phyloP scores from a whole-genome alignment of 73 alveolate species.

The Paramecium pentaurelia region DNA sequence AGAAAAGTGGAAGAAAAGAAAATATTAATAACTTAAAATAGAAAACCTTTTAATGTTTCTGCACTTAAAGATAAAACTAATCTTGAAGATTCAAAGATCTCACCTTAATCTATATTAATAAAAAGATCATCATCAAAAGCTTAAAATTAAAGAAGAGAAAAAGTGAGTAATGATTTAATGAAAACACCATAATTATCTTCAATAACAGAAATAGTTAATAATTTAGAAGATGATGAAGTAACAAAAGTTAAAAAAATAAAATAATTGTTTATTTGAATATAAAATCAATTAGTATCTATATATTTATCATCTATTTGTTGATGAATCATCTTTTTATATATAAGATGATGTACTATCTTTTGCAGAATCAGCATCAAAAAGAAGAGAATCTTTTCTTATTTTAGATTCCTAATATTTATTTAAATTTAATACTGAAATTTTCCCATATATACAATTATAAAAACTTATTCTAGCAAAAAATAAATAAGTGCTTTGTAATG shows the following conservation, averaged over 20 bases:
- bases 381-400: neutral
- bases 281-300: neutral
- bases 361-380: neutral
- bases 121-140: neutral
- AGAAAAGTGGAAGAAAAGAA: neutral
- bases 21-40: neutral
- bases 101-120: neutral
- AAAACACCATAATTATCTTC: neutral
- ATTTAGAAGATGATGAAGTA: neutral
- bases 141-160: neutral
- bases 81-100: neutral
- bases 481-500: neutral
- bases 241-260: neutral
- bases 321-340: neutral
- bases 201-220: neutral
- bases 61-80: neutral
- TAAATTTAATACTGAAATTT: neutral
- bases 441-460: neutral
- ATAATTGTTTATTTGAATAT: neutral
- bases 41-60: neutral
- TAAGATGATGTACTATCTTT: neutral
- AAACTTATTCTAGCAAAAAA: neutral
- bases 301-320: neutral
- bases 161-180: neutral
- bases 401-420: neutral